phyloP scores from a whole-genome alignment of 148 eudicot genomes.

The Diospyros kaki region DNA sequence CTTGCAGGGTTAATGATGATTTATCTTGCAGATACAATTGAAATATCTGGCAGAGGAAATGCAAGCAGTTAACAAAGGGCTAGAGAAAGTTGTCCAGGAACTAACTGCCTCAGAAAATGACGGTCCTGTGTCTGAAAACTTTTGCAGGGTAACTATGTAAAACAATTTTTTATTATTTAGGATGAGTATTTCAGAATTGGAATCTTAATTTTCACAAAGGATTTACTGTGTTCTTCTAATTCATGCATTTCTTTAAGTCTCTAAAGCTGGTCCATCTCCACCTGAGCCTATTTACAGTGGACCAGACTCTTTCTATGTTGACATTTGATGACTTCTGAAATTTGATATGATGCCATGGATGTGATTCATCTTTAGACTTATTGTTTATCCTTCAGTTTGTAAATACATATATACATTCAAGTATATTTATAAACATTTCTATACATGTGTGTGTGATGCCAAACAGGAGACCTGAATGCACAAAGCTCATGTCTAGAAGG shows the following conservation, averaged over 20 bases:
- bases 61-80: slow-evolving; percentile 83
- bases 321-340: slow-evolving; percentile 2
- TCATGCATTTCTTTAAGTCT: neutral
- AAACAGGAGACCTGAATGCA: neutral
- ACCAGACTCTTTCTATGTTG: neutral
- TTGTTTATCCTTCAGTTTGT: neutral
- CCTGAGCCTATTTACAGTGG: neutral
- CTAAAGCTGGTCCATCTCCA: neutral
- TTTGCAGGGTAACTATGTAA: slow-evolving; percentile 48
- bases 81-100: slow-evolving; percentile 75
- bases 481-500: neutral
- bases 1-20: slow-evolving; percentile 6
- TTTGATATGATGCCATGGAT: neutral
- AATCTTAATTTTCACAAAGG: neutral
- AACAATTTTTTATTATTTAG: neutral
- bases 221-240: neutral
- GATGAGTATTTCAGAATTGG: slow-evolving; percentile 1
- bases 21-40: slow-evolving; percentile 62
- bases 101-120: slow-evolving; percentile 68
- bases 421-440: neutral
- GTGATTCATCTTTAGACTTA: neutral
- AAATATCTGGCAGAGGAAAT: slow-evolving; percentile 86
- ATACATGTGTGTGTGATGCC: neutral
- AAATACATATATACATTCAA: neutral
- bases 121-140: slow-evolving; percentile 56